A percentile compares a stretch with the other conserved stretches of the same genome.
These are phyloP conservation scores for Phaeosphaeria sp. DNA, from an alignment of 2,329 filamentous ascomycete genomes.

Conservation along the genomic window DNA sequence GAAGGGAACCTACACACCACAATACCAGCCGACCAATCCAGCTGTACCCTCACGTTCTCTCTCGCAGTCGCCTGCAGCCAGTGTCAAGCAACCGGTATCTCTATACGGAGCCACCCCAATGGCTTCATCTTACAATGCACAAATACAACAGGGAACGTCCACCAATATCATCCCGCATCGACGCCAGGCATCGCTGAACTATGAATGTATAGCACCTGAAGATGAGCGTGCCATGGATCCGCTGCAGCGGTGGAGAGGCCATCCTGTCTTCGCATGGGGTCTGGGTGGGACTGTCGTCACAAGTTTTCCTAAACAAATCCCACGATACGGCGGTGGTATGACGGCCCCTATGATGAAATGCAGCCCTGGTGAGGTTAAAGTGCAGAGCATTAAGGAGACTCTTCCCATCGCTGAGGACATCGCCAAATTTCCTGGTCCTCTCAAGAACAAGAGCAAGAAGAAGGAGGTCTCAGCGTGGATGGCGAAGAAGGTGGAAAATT, in stretches of 20 bases:
- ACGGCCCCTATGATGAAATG: slow-evolving; percentile 79
- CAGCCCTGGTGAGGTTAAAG: slow-evolving; percentile 79
- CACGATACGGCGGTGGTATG: slow-evolving; percentile 80
- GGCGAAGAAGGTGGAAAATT: slow-evolving; percentile 71
- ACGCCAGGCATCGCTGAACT: slow-evolving; percentile 54
- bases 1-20: slow-evolving; percentile 51
- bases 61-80: slow-evolving; percentile 66
- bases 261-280: slow-evolving; percentile 86
- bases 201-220: slow-evolving; percentile 63
- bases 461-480: slow-evolving; percentile 90
- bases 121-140: slow-evolving; percentile 44
- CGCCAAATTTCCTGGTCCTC: slow-evolving; percentile 84
- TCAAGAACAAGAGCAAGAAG: slow-evolving; percentile 91
- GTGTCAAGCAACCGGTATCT: slow-evolving; percentile 56
- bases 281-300: slow-evolving; percentile 83
- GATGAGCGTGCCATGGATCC: slow-evolving; percentile 71
- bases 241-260: slow-evolving; percentile 88
- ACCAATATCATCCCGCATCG: slow-evolving; percentile 41
- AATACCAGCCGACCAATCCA: slow-evolving; percentile 52
- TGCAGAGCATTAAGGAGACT: slow-evolving; percentile 77
- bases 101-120: slow-evolving; percentile 54
- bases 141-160: slow-evolving; percentile 9
- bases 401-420: slow-evolving; percentile 74
- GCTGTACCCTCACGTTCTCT: slow-evolving; percentile 53
- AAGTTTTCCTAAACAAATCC: slow-evolving; percentile 86